Conservation (phyloP, 441 rosid genomes). For the Sinapis alba region DNA sequence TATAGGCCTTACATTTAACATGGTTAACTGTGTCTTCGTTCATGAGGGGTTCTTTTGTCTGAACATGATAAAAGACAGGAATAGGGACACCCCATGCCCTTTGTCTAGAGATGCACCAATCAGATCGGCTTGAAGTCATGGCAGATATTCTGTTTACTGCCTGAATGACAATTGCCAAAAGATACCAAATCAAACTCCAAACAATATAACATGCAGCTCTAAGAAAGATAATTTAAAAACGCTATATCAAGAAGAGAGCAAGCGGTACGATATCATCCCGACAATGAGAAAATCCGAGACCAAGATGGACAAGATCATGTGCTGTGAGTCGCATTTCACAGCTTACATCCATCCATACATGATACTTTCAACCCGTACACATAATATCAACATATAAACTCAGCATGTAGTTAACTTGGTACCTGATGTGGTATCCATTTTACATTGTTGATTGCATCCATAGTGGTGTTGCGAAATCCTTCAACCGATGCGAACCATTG, state of each 20-base stretch:
- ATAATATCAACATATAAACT: constrained; percentile 3
- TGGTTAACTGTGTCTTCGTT: constrained; percentile 85
- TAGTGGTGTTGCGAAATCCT: constrained; percentile 78
- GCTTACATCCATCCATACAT: constrained; percentile 4
- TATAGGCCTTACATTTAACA: constrained; percentile 70
- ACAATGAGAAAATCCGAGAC: constrained; percentile 2
- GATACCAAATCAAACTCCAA: constrained; percentile 26
- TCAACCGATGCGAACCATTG: constrained; percentile 99
- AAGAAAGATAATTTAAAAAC: constrained; percentile 14
- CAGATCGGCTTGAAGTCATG: constrained; percentile 94
- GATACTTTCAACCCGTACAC: neutral
- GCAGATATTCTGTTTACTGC: constrained; percentile 91
- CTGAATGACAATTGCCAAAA: constrained; percentile 49
- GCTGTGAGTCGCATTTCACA: neutral
- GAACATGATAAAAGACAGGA: constrained; percentile 85
- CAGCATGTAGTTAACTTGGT: constrained; percentile 34
- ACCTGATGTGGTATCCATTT: constrained; percentile 98
- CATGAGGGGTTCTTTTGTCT: constrained; percentile 90
- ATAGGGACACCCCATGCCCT: constrained; percentile 98
- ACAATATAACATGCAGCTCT: constrained; percentile 14
- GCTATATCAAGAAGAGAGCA: constrained; percentile 14
- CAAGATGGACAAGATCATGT: constrained; percentile 1
- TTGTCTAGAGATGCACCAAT: constrained; percentile 99
- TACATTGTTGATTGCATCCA: constrained; percentile 82
- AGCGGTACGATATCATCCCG: neutral